These are phyloP conservation scores for Fagus crenata DNA, from an alignment of 306 rosid genomes.

Conservation along the genomic window DNA sequence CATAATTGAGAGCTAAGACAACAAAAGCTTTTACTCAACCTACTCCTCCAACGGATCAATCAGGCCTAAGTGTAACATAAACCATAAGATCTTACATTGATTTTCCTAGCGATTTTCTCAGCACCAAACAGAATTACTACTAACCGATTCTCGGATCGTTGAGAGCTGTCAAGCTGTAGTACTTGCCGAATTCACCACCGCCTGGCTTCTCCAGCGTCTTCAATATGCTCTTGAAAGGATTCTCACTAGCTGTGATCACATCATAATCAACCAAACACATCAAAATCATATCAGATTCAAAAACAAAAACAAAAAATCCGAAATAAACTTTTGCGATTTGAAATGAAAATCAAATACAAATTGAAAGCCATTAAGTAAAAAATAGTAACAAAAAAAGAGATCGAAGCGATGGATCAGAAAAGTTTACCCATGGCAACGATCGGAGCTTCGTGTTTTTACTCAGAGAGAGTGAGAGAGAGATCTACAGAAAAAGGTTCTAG, in stretches of 20 bases:
- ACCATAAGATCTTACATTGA: neutral
- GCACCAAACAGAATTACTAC: constrained; percentile 27
- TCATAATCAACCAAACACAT: neutral
- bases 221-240: constrained; percentile 70
- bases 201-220: constrained; percentile 75
- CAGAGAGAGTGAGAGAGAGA: too few relatives aligned
- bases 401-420: too few relatives aligned
- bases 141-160: constrained; percentile 87
- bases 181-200: constrained; percentile 84
- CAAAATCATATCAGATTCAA: neutral
- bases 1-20: neutral
- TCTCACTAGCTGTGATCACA: constrained; percentile 44
- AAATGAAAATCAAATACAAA: too few relatives aligned
- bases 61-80: neutral
- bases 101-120: constrained; percentile 21
- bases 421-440: too few relatives aligned
- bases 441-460: too few relatives aligned
- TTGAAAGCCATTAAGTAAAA: too few relatives aligned
- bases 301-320: neutral
- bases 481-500: too few relatives aligned
- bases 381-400: too few relatives aligned
- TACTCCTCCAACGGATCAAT: neutral
- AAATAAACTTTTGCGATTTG: neutral
- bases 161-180: constrained; percentile 87
- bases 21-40: neutral